Conservation (phyloP, 2,329 filamentous ascomycete species). For the Neofusicoccum laricinum region DNA sequence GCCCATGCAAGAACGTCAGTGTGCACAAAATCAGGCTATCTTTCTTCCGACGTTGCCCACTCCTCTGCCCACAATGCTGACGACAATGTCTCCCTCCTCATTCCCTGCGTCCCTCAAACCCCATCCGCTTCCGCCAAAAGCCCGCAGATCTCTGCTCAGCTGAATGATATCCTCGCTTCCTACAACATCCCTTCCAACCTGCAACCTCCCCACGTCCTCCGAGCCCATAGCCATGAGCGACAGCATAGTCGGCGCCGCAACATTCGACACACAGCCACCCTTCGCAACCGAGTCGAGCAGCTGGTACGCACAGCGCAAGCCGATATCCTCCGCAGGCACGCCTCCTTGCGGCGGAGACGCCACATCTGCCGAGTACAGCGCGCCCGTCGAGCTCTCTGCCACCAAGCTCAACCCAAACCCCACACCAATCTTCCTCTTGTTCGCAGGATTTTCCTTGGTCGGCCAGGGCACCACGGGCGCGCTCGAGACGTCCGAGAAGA, state of each 20-base stretch:
- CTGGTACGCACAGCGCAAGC: conserved; percentile 83
- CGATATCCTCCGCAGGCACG: conserved; percentile 84
- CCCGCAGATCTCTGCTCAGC: conserved; percentile 77
- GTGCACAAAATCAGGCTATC: conserved; percentile 53
- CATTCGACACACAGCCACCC: conserved; percentile 75
- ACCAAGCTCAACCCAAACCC: conserved; percentile 90
- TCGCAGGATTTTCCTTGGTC: conserved; percentile 61
- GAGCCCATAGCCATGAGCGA: conserved; percentile 97
- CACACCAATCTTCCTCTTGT: conserved; percentile 65
- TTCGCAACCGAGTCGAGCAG: conserved; percentile 77
- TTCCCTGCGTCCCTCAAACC: conserved; percentile 69
- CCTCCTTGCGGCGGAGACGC: conserved; percentile 72
- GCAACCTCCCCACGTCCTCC: conserved; percentile 86
- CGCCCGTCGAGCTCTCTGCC: conserved; percentile 84
- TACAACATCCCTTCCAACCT: conserved; percentile 76
- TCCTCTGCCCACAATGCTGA: conserved; percentile 89
- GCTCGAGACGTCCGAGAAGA: conserved; percentile 67
- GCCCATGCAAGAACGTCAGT: not conserved
- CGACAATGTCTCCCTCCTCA: conserved; percentile 68
- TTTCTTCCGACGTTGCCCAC: conserved; percentile 95
- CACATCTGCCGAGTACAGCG: conserved; percentile 85
- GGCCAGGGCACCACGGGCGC: conserved; percentile 63
- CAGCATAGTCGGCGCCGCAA: conserved; percentile 71
- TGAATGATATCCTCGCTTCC: conserved; percentile 77
- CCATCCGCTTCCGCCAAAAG: conserved; percentile 90